Conservation (phyloP, 257 asterid genomes). For the Nicotiana otophora region DNA sequence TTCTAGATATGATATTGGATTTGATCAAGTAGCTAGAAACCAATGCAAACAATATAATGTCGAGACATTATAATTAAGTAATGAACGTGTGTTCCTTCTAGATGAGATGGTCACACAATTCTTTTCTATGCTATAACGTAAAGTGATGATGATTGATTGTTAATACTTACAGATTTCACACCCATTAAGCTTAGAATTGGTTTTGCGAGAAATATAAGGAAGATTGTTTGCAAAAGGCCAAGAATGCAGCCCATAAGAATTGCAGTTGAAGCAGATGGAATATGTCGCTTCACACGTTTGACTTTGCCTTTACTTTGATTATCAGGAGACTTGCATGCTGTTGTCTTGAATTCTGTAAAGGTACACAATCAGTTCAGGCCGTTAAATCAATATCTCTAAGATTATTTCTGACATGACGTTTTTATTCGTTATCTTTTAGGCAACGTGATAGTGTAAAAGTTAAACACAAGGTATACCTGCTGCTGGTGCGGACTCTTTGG, state of each 20-base stretch:
- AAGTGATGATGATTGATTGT: neutral
- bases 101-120: neutral
- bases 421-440: neutral
- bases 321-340: conserved; percentile 21
- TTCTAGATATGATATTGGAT: neutral
- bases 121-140: neutral
- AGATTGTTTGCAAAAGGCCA: conserved; percentile 64
- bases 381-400: neutral
- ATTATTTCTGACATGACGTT: no score
- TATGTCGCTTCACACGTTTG: conserved; percentile 36
- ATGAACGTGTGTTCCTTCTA: neutral
- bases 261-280: conserved; percentile 97
- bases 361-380: neutral
- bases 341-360: conserved; percentile 19
- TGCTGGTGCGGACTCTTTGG: conserved; percentile 19
- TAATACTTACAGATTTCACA: conserved; percentile 56
- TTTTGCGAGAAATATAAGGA: conserved; percentile 62
- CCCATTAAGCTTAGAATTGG: conserved; percentile 74
- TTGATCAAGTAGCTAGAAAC: neutral
- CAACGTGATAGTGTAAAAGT: neutral
- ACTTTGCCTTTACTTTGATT: conserved; percentile 8
- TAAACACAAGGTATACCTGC: conserved; percentile 13
- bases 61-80: neutral
- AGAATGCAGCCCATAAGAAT: conserved; percentile 59
- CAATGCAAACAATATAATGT: neutral